Base-by-base conservation (phyloP, 306 rosid species). In the Biancaea sappan region DNA sequence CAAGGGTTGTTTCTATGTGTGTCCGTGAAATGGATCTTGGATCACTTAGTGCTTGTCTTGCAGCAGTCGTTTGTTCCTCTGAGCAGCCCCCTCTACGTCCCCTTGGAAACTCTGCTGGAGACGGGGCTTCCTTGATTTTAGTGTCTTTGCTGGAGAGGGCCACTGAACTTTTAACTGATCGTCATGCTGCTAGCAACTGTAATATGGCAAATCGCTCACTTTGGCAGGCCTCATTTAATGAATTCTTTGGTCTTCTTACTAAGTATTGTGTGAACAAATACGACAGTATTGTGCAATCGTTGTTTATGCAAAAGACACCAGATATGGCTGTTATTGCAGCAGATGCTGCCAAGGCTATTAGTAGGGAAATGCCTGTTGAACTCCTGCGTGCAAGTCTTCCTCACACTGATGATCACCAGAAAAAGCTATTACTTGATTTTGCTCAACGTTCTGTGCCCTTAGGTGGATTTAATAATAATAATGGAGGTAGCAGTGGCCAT, bases 71-170 rank as follows among this genome's bases (percentile, higher is more conserved):
- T 74, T 95, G 92, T 78, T 90, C 98, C 44, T 87, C 89, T 0
- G 92, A 95, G 88, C 90, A 86, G 61, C 98, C 98, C 22, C 99
- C 99, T 28, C 79, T 95, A 64, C 98, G 97, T 26, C 99, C 99
- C 28, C 89, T 95, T 67, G 98, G 98, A 80, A 81, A 87, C 81
- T 34, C 90, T 35, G 90, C 96, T 16, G 99, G 99, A 22, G 98
- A 92, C 47, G 99, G 99, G 77, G 92, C 97, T 65, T 90, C 99
- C 58, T 73, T 87, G 50, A 78, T 95, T 84, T 78, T 95, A 34
- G 91, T 82, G 66, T 89, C 99, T 29, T 89, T 85, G 65, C 99
- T 95, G 19, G 98, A 90, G 76, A 89, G 91, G 83, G 98, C 98
- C 15, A 92, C 99, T n/a, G 94, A 86, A 52, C 87, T 92, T 69